A percentile compares a stretch with the other conserved stretches of the same genome.
phyloP scores from a whole-genome alignment of 148 eudicot species.

The Rhododendron ovatum region DNA sequence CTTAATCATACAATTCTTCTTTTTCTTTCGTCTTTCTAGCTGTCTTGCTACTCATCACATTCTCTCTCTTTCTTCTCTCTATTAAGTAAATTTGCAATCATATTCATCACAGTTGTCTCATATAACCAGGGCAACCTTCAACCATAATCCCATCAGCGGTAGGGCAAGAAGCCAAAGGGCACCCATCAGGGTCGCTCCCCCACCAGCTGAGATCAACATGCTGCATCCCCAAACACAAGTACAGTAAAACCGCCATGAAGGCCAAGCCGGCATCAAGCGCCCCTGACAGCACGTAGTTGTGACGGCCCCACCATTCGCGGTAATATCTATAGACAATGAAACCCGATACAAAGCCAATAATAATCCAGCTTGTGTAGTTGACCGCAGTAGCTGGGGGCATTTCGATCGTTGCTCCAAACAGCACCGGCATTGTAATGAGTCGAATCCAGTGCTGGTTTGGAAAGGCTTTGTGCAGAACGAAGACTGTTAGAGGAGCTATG shows the following conservation, averaged over 20 bases:
- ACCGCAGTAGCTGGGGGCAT: conserved; percentile 94
- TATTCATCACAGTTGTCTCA: background rate
- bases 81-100: background rate
- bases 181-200: conserved; percentile 66
- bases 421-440: conserved; percentile 53
- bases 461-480: conserved; percentile 54
- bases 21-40: background rate
- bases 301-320: conserved; percentile 70
- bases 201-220: conserved; percentile 63
- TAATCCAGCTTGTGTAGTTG: conserved; percentile 76
- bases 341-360: conserved; percentile 64
- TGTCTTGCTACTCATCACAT: no score
- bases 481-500: conserved; percentile 55
- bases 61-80: no score
- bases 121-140: conserved; percentile 54
- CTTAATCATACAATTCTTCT: background rate
- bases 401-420: conserved; percentile 46
- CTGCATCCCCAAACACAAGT: conserved; percentile 49
- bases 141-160: conserved; percentile 61
- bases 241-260: conserved; percentile 74
- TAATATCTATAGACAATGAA: conserved; percentile 58
- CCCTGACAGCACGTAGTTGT: conserved; percentile 73
- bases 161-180: conserved; percentile 76
- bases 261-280: conserved; percentile 90
- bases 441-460: conserved; percentile 63